These are phyloP conservation scores for Penicillium parvum DNA, from an alignment of 495 filamentous ascomycete species.

Conservation along the genomic window DNA sequence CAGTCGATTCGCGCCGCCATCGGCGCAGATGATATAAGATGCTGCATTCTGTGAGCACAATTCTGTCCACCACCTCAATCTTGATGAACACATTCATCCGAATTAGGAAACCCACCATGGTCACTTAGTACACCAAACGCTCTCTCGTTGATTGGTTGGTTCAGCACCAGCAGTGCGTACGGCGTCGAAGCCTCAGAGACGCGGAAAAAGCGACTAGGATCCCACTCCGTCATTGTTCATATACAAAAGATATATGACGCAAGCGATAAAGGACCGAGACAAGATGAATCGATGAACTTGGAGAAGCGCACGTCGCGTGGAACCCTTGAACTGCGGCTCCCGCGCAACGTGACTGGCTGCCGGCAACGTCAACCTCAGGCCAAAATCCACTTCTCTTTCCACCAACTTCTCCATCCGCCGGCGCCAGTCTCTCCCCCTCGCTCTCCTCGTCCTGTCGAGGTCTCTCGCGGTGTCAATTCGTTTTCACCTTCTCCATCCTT, in stretches of 20 bases:
- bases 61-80: no score
- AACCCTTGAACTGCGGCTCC: slow-evolving; percentile 13
- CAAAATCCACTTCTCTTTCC: slow-evolving; percentile 25
- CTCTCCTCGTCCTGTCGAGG: slow-evolving; percentile 9
- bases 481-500: slow-evolving; percentile 7
- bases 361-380: slow-evolving; percentile 21
- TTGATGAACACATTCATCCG: no score
- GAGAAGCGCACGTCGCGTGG: slow-evolving; percentile 4
- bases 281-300: not conserved
- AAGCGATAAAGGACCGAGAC: not conserved
- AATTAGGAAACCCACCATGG: slow-evolving; percentile 49
- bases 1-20: slow-evolving; percentile 85
- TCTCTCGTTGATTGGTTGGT: slow-evolving; percentile 60
- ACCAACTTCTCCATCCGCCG: slow-evolving; percentile 20
- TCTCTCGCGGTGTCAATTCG: slow-evolving; percentile 11
- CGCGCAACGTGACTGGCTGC: slow-evolving; percentile 28
- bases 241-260: no score
- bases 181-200: slow-evolving; percentile 25
- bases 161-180: slow-evolving; percentile 64
- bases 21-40: slow-evolving; percentile 65
- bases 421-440: slow-evolving; percentile 7
- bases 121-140: slow-evolving; percentile 50
- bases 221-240: slow-evolving; percentile 51
- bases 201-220: slow-evolving; percentile 49
- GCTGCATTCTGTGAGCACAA: slow-evolving; percentile 42